Conservation (phyloP, 495 filamentous ascomycete species). For the Lineolata rhizophorae region DNA sequence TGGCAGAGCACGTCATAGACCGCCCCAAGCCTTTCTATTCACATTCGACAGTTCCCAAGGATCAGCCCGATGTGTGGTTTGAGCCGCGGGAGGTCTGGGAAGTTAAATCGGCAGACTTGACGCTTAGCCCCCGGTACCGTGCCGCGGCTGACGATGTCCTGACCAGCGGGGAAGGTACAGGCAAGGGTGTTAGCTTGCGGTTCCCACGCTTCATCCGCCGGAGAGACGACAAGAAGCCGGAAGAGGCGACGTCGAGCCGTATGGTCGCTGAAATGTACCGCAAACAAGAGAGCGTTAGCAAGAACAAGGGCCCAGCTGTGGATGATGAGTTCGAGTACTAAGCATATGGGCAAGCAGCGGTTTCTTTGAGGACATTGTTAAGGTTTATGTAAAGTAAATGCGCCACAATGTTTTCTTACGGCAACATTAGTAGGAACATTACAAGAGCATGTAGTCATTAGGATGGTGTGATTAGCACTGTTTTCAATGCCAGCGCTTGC, state of each 20-base stretch:
- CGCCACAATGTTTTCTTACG: no score
- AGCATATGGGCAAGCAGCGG: no score
- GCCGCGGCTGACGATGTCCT: constrained; percentile 43
- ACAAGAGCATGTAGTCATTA: no score
- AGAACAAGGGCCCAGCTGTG: constrained; percentile 56
- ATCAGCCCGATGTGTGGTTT: constrained; percentile 97
- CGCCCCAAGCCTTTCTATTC: constrained; percentile 83
- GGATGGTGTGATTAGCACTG: no score
- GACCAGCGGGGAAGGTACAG: constrained; percentile 26
- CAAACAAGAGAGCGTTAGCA: constrained; percentile 68
- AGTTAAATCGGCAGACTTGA: constrained; percentile 89
- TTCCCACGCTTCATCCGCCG: constrained; percentile 84
- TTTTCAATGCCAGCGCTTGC: no score
- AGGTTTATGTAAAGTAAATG: no score
- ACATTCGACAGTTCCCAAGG: constrained; percentile 60
- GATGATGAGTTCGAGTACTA: constrained; percentile 99
- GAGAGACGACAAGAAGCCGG: constrained; percentile 84
- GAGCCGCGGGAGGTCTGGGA: constrained; percentile 91
- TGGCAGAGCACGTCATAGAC: constrained; percentile 58
- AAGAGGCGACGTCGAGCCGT: constrained; percentile 62
- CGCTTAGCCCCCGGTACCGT: constrained; percentile 76
- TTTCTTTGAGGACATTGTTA: no score
- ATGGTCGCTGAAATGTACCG: constrained; percentile 93
- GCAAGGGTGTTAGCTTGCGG: constrained; percentile 69
- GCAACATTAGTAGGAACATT: no score